Conservation (phyloP, 2,329 filamentous ascomycete genomes). For the Albophoma yamanashiensis region DNA sequence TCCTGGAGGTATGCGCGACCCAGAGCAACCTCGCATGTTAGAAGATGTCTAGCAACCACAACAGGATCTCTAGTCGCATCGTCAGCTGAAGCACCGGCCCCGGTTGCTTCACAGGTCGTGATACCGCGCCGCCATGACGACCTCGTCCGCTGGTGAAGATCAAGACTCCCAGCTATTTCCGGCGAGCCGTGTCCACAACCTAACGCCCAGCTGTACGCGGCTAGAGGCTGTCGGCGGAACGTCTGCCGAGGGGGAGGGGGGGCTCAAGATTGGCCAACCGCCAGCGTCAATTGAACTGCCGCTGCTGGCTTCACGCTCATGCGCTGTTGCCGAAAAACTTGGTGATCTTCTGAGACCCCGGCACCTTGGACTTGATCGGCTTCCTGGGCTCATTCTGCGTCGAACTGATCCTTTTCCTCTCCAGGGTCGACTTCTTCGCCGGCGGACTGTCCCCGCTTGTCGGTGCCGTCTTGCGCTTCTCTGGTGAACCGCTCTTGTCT, state of each 20-base stretch:
- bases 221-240: not conserved
- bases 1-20: too few species aligned
- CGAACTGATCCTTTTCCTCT: conserved; percentile 25
- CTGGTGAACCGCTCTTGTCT: not conserved
- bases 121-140: not conserved
- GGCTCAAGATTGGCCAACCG: not conserved
- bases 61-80: too few species aligned
- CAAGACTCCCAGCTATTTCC: too few species aligned
- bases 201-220: not conserved
- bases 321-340: conserved; percentile 69
- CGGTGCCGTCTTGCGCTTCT: conserved; percentile 15
- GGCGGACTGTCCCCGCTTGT: conserved; percentile 6
- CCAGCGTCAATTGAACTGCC: not conserved
- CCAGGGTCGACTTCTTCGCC: conserved; percentile 15
- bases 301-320: conserved; percentile 9
- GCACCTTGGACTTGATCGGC: conserved; percentile 59
- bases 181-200: not conserved
- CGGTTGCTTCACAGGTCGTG: not conserved
- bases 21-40: too few species aligned
- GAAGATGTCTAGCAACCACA: too few species aligned
- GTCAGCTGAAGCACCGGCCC: too few species aligned
- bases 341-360: conserved; percentile 52
- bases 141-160: not conserved
- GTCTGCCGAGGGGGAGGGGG: not conserved
- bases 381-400: conserved; percentile 27